A percentile compares a stretch with the other conserved stretches of the same genome.
phyloP scores from a whole-genome alignment of 2,329 filamentous ascomycete genomes.

The Aureobasidium lini region DNA sequence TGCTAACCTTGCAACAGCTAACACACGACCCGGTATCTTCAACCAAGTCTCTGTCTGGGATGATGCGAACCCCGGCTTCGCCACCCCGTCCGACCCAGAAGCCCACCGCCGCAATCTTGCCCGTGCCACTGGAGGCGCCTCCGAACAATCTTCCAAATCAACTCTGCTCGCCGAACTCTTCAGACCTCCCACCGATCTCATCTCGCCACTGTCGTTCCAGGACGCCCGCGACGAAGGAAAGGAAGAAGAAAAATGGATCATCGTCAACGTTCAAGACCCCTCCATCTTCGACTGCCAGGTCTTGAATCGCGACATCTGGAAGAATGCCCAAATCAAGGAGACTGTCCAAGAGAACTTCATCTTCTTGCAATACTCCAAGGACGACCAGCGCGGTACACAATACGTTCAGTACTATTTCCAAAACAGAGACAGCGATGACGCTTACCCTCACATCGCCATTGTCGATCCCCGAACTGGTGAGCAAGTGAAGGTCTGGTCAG shows the following conservation, averaged over 20 bases:
- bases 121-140: constrained; percentile 57
- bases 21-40: constrained; percentile 55
- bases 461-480: constrained; percentile 93
- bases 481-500: constrained; percentile 94
- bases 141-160: constrained; percentile 60
- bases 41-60: constrained; percentile 60
- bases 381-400: constrained; percentile 66
- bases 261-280: constrained; percentile 92
- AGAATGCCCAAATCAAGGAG: constrained; percentile 69
- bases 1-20: constrained; percentile 27
- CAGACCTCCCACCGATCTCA: constrained; percentile 84
- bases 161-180: constrained; percentile 84
- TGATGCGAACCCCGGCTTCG: constrained; percentile 35
- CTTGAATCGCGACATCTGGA: constrained; percentile 94
- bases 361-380: constrained; percentile 89
- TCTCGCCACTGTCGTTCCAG: constrained; percentile 73
- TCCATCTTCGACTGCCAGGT: constrained; percentile 92
- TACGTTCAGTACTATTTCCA: constrained; percentile 91
- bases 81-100: constrained; percentile 32
- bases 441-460: constrained; percentile 93
- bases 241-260: constrained; percentile 82
- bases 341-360: constrained; percentile 87
- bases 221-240: constrained; percentile 78
- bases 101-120: constrained; percentile 48
- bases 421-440: constrained; percentile 67